Evolutionary conservation across 1,284 basidiomycete genomes (phyloP).

Genomic region (Cryptococcus sp.): DNA sequence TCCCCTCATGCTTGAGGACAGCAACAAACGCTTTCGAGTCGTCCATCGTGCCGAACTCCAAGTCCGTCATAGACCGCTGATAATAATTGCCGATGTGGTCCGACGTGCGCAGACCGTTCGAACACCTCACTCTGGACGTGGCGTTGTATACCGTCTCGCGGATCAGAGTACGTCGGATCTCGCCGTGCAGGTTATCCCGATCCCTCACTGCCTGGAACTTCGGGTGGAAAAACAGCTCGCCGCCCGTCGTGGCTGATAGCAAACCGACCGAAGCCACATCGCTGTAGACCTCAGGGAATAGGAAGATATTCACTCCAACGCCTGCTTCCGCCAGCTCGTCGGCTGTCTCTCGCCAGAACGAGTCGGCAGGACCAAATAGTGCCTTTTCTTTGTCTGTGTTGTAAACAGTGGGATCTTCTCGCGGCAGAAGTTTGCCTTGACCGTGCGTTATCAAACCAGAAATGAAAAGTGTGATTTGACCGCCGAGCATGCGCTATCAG

Average conservation of each 20-base stretch:
- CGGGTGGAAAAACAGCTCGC: slow-evolving; percentile 90
- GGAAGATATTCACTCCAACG: slow-evolving; percentile 85
- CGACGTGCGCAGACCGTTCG: slow-evolving; percentile 74
- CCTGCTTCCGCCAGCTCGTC: slow-evolving; percentile 89
- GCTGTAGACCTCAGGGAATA: slow-evolving; percentile 79
- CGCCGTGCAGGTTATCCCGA: slow-evolving; percentile 66
- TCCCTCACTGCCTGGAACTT: slow-evolving; percentile 78
- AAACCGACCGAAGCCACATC: slow-evolving; percentile 85
- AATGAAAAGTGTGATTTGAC: slow-evolving; percentile 82
- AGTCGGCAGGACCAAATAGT: slow-evolving; percentile 73
- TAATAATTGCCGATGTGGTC: slow-evolving; percentile 81
- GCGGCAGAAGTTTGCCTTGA: slow-evolving; percentile 65
- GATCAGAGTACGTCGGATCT: slow-evolving; percentile 70
- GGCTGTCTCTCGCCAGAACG: slow-evolving; percentile 77
- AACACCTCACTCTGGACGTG: slow-evolving; percentile 79
- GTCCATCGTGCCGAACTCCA: slow-evolving; percentile 79
- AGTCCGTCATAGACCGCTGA: slow-evolving; percentile 71
- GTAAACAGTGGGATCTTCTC: slow-evolving; percentile 72
- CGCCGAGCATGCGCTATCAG: slow-evolving; percentile 73
- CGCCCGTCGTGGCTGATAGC: slow-evolving; percentile 78
- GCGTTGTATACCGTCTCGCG: slow-evolving; percentile 81
- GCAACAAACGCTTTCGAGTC: slow-evolving; percentile 78
- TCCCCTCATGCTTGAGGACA: slow-evolving; percentile 63
- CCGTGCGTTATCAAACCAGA: slow-evolving; percentile 77
- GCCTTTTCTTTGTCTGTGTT: slow-evolving; percentile 87